Base-by-base conservation (phyloP, 2,329 filamentous ascomycete genomes). In the Curvularia verruculosa region DNA sequence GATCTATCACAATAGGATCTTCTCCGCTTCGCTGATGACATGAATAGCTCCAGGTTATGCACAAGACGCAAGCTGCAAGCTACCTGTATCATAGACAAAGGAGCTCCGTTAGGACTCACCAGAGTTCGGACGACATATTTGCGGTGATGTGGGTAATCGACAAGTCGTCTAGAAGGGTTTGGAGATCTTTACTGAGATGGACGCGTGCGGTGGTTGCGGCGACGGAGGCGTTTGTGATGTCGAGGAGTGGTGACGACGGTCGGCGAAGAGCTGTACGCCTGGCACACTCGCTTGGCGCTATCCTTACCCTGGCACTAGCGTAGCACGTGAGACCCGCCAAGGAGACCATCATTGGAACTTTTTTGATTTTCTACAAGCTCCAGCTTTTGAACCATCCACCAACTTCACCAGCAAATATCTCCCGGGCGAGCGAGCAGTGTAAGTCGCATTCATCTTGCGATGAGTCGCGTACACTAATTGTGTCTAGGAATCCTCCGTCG, bases 81-180 rank as follows among this genome's bases (percentile, higher is more conserved):
- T 72, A 69, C 62, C 66, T 66, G 66, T 52, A 61, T 59, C 59
- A 58, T 55, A 51, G 47, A 64, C 63, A 59, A 54, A 59, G 64
- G 67, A 74, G 70, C 69, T 70, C 64, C 66, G 63, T 59, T 56
- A 39, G 60, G 76, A 87, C 89, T 82, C 85, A 95, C 91, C 91
- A 95, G 78, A 89, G 85, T 83, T 93, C 90, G 74, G 89, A 83
- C 78, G 87, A 80, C 90, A 95, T 94, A 75, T 81, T 89, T 83
- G 71, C 68, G 66, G 71, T 61, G 58, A 46, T 67, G 36, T 65
- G 60, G 52, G 59, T 49, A 48, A 44, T 67, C 56, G 62, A 66
- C 51, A 47, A 56, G 44, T 52, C 56, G 61, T 67, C 62, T 60
- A 52, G 61, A 64, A 61, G 44, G 59, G 47, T 26, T 54, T 61